Evolutionary conservation across 1,284 basidiomycete species (phyloP), one percentile per base, ranked within the genome.

Genomic region (Leucoagaricus sp.): DNA sequence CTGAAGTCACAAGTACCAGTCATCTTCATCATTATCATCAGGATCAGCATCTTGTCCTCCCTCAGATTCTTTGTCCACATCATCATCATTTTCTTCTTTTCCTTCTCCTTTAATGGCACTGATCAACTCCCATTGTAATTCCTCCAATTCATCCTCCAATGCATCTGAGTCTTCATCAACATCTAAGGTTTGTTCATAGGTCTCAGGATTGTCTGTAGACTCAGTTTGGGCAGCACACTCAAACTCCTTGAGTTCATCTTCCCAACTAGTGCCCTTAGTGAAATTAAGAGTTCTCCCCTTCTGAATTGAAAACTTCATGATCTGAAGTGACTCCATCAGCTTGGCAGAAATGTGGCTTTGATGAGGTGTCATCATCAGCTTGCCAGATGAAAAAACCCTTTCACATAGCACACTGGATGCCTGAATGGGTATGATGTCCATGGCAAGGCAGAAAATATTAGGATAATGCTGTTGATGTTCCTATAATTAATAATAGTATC

Each of bases 271-370:
- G 15, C 61, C 60, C 25, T 12, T 29, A 23, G 56, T 60, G 50
- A 61, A 61, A 38, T 63, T 50, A 4, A 63, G 42, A 7, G n/a
- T n/a, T 15, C 28, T n/a, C 13, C 60, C 57, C 15, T 44, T 13
- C 21, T 60, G 49, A 3, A 58, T 19, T 23, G 60, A 59, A 36
- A 62, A 64, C 54, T 67, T 67, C 13, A 64, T 49, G 58, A 67
- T 65, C 48, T 67, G 66, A n/a, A 67, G 58, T 15, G 54, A 53
- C 44, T 67, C 65, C 63, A 66, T 67, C 4, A 67, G 40, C n/a
- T 55, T 56, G 1, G 47, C 36, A 6, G 25, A 31, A 28, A 66
- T 60, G 4, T 58, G 53, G 47, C 61, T 66, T 10, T 58, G 45
- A 7, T 54, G 49, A 10, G 38, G 45, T 7, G 62, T 63, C 36